Base-by-base conservation (phyloP, 2,329 filamentous ascomycete species). In the Cucurbitaria berberidis region DNA sequence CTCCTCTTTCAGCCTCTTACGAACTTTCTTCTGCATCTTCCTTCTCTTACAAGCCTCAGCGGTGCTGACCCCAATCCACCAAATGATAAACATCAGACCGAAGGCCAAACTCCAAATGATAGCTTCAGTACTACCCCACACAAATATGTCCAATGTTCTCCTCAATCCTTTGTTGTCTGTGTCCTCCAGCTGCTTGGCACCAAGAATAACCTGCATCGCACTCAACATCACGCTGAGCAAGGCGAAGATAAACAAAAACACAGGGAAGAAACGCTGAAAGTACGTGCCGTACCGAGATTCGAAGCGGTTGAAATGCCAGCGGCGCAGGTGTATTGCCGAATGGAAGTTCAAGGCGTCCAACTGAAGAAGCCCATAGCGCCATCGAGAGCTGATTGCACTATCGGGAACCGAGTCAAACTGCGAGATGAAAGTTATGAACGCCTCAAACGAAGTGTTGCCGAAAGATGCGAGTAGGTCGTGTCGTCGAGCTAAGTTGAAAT, bases 171-270 rank as follows among this genome's bases (percentile, higher is more conserved):
- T 51, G n/a, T 60, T 60, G 2, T 63, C 54, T 3, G 57, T 62
- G 10, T 56, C 56, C 49, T 41, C 43, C 34, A 63, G 15, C 19
- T 60, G 54, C 24, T 40, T 52, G 5, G 51, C 63, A 11, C 26
- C 57, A 11, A 63, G 27, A 36, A 64, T 62, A 36, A 67, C 61
- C 22, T 66, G 63, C 63, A 66, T 66, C 1, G 61, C 61, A 32
- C 53, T 64, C 43, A 66, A 44, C 7, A 60, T 42, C 5, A 66
- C 53, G 34, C 61, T 63, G 2, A 66, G 55, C 10, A 59, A 15
- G 11, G 63, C 61, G 38, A 64, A 64, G n/a, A 60, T 53, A 38
- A 66, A 63, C 11, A 63, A 30, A 0, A 66, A 39, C 1, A 57
- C 56, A 1, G 59, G 57, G 24, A 66, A 64, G 38, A 62, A 62